phyloP scores from a whole-genome alignment of 306 rosid species.

The Ormosia semicastrata region DNA sequence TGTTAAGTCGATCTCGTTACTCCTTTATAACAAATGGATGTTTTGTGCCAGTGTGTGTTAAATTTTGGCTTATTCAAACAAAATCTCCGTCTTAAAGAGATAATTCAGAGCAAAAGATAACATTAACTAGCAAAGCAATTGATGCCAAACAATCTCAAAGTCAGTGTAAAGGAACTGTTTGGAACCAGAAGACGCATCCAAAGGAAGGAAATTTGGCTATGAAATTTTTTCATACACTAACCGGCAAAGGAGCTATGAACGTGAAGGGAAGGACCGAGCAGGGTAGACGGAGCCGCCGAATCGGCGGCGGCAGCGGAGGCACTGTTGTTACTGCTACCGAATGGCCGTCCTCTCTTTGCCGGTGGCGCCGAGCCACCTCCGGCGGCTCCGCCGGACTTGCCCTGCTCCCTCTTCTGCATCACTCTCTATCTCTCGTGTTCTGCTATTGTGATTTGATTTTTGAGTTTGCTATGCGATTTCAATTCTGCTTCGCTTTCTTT shows the following conservation, averaged over 20 bases:
- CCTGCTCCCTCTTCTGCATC: constrained; percentile 97
- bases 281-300: constrained; percentile 70
- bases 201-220: not conserved
- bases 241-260: constrained; percentile 92
- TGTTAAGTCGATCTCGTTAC: not conserved
- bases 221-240: constrained; percentile 24
- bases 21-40: not conserved
- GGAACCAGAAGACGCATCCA: not conserved
- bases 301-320: constrained; percentile 64
- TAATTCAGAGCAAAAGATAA: not conserved
- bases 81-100: not conserved
- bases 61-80: not conserved
- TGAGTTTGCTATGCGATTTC: not conserved
- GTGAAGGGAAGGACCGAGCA: constrained; percentile 93
- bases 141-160: not conserved
- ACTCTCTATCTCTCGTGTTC: not conserved
- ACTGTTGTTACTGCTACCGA: constrained; percentile 69
- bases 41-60: not conserved
- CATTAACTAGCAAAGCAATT: not conserved
- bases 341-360: constrained; percentile 91
- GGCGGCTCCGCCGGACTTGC: constrained; percentile 60
- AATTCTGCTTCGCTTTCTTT: not conserved
- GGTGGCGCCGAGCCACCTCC: constrained; percentile 76
- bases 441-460: constrained; percentile 14
- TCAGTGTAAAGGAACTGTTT: no score